A percentile compares a stretch with the other conserved stretches of the same genome.
Evolutionary conservation across 768 basidiomycete genomes (phyloP).

Genomic region (Xerocomus brunneocitrinus): DNA sequence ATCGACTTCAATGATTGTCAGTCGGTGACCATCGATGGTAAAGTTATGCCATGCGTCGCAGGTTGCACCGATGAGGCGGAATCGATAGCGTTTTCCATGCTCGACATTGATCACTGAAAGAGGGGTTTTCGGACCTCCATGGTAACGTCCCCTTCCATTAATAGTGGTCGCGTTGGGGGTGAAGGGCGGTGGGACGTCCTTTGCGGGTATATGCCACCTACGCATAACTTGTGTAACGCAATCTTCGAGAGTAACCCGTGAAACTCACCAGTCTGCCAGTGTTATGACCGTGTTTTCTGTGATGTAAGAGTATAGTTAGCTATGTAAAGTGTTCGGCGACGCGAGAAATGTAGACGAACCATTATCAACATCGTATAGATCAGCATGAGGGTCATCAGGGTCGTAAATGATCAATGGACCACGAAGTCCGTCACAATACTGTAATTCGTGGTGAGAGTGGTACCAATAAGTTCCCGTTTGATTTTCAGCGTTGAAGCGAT

Average conservation of each 20-base stretch:
- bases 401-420: slow-evolving; percentile 45
- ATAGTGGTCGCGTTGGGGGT: slow-evolving; percentile 39
- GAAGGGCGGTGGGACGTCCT: slow-evolving; percentile 19
- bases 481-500: slow-evolving; percentile 35
- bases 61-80: slow-evolving; percentile 35
- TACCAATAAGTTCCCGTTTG: slow-evolving; percentile 50
- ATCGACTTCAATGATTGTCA: slow-evolving; percentile 44
- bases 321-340: neutral
- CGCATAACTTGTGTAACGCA: neutral
- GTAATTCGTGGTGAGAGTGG: slow-evolving; percentile 38
- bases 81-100: slow-evolving; percentile 37
- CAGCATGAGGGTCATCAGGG: slow-evolving; percentile 38
- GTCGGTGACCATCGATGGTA: slow-evolving; percentile 32
- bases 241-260: neutral
- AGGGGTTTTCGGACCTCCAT: slow-evolving; percentile 29
- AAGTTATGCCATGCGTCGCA: slow-evolving; percentile 32
- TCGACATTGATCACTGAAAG: slow-evolving; percentile 38
- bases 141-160: slow-evolving; percentile 41
- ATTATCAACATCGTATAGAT: slow-evolving; percentile 45
- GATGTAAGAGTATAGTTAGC: neutral
- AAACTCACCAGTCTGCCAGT: slow-evolving; percentile 41
- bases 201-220: slow-evolving; percentile 28
- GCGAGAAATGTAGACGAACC: slow-evolving; percentile 24
- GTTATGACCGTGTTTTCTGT: slow-evolving; percentile 41
- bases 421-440: slow-evolving; percentile 41